Evolutionary conservation across 345 rosid species (phyloP).

Genomic region (Raphanus raphanistrum): DNA sequence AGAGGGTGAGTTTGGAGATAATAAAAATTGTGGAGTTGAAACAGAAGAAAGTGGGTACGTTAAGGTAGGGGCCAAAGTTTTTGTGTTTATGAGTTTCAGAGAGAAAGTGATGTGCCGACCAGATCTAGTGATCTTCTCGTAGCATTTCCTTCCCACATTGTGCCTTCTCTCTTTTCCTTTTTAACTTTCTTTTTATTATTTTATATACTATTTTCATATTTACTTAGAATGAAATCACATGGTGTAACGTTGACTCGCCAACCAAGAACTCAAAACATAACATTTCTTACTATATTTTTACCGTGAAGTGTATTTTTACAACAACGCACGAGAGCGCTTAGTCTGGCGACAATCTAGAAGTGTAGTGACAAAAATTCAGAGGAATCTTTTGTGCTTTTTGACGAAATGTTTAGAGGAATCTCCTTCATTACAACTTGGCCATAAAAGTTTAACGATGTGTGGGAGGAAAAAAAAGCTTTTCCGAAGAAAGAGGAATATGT

Average conservation of each 20-base stretch:
- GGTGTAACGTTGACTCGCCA: conserved; percentile 20
- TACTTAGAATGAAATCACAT: neutral
- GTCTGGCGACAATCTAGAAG: neutral
- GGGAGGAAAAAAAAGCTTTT: conserved; percentile 22
- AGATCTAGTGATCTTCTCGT: conserved; percentile 39
- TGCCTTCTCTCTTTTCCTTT: conserved; percentile 25
- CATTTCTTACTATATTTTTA: neutral
- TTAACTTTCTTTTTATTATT: neutral
- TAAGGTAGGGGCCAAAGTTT: conserved; percentile 38
- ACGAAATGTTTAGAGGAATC: conserved; percentile 28
- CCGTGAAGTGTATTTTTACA: neutral
- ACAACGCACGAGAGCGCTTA: conserved; percentile 1
- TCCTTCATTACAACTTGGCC: conserved; percentile 29
- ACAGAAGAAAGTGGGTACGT: conserved; percentile 35
- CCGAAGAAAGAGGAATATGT: conserved; percentile 39
- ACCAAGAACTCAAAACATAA: conserved; percentile 4
- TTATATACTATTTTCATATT: neutral
- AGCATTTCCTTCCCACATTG: conserved; percentile 38
- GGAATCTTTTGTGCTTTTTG: conserved; percentile 35
- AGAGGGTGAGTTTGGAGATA: conserved; percentile 32
- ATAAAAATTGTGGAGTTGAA: conserved; percentile 23
- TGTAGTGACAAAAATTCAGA: neutral
- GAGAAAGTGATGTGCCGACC: conserved; percentile 36
- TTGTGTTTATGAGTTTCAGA: conserved; percentile 29
- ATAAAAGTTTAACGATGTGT: conserved; percentile 22